A percentile compares a stretch with the other conserved stretches of the same genome.
phyloP scores from a whole-genome alignment of 2,329 filamentous ascomycete genomes.

The Neurospora sp. region DNA sequence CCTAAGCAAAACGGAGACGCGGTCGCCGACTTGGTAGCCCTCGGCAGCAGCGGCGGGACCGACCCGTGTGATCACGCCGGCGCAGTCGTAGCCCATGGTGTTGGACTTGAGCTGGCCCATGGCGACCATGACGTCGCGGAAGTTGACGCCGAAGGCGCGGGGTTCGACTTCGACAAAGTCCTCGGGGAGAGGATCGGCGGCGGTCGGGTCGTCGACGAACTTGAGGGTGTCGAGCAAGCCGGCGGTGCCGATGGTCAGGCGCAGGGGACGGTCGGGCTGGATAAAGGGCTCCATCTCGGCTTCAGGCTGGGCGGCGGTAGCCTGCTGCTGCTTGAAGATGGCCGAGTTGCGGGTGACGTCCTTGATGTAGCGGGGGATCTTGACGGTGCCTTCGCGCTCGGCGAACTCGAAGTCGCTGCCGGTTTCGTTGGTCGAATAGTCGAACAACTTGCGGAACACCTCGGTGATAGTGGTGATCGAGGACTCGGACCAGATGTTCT shows the following conservation, averaged over 20 bases:
- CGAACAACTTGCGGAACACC: conserved; percentile 10
- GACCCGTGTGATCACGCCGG: conserved; percentile 16
- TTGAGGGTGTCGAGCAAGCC: conserved; percentile 15
- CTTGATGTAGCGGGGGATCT: conserved; percentile 14
- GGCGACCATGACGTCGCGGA: conserved; percentile 27
- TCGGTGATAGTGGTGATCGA: conserved; percentile 9
- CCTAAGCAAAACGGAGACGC: conserved; percentile 12
- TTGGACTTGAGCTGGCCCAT: conserved; percentile 17
- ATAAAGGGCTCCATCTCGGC: conserved; percentile 12
- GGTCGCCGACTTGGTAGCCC: conserved; percentile 15
- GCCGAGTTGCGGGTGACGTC: conserved; percentile 11
- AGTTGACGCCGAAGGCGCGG: conserved; percentile 28
- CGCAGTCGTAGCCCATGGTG: conserved; percentile 19
- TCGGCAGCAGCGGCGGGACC: conserved; percentile 6
- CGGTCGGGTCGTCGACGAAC: conserved; percentile 14
- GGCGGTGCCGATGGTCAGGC: conserved; percentile 13
- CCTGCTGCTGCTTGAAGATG: conserved; percentile 2
- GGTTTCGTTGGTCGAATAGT: neutral
- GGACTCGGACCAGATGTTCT: conserved; percentile 6
- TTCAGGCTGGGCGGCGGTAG: neutral
- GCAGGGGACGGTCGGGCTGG: conserved; percentile 13
- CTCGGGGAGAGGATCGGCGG: conserved; percentile 10
- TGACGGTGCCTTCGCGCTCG: conserved; percentile 10
- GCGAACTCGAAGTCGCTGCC: conserved; percentile 14
- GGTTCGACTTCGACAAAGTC: conserved; percentile 25